Evolutionary conservation across 2,329 filamentous ascomycete genomes (phyloP).

Genomic region (Fusarium protoensiforme): DNA sequence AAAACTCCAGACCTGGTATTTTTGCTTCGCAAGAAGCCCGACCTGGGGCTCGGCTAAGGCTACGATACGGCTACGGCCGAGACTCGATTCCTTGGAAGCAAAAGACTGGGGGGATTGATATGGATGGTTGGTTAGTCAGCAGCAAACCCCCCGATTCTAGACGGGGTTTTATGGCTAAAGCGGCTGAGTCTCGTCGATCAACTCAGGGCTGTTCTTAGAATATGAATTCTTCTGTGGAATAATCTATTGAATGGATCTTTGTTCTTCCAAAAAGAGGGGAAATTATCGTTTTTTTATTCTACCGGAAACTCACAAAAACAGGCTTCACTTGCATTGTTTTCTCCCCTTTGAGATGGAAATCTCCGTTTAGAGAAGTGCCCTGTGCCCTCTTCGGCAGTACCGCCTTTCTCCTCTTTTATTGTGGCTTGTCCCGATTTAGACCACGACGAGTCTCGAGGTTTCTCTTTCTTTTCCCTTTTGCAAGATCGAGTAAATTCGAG

Average conservation of each 20-base stretch:
- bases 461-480: not conserved
- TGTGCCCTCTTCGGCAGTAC: not conserved
- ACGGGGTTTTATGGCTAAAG: not conserved
- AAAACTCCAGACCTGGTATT: not conserved
- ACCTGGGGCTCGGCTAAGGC: conserved; percentile 7
- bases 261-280: not conserved
- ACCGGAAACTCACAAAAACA: not conserved
- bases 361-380: not conserved
- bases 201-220: not conserved
- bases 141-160: not conserved
- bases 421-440: not conserved
- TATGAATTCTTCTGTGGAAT: not conserved
- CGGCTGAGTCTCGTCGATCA: not conserved
- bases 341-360: not conserved
- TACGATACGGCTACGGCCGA: conserved; percentile 8
- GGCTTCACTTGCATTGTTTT: not conserved
- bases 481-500: not conserved
- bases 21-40: not conserved
- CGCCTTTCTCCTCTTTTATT: not conserved
- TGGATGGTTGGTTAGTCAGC: not conserved
- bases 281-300: not conserved
- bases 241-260: not conserved
- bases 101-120: not conserved
- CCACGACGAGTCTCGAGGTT: not conserved
- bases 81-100: not conserved